Evolutionary conservation across 2,329 filamentous ascomycete genomes (phyloP).

Genomic region (Cladophialophora exuberans): DNA sequence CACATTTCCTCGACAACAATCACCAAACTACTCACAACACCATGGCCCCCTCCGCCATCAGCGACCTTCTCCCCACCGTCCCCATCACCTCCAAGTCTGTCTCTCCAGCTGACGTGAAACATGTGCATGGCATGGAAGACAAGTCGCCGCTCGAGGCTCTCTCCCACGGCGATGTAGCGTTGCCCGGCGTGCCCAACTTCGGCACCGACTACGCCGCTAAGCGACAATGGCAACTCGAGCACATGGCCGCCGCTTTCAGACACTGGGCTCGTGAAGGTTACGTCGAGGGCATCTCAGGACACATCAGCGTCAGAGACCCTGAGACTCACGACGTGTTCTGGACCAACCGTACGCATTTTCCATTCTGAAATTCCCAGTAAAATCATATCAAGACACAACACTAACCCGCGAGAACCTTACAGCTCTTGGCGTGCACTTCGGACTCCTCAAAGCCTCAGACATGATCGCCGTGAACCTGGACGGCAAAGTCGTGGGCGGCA

Average conservation of each 20-base stretch:
- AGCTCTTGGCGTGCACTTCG: conserved; percentile 65
- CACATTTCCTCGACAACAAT: too few relatives aligned
- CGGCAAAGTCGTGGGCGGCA: conserved; percentile 68
- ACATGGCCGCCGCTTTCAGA: conserved; percentile 71
- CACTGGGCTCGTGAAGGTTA: conserved; percentile 68
- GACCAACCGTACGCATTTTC: conserved; percentile 66
- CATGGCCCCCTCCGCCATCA: conserved; percentile 32
- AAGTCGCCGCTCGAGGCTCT: conserved; percentile 34
- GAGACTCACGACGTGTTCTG: conserved; percentile 66
- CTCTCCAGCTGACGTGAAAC: conserved; percentile 23
- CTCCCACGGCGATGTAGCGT: conserved; percentile 33
- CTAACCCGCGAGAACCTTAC: not conserved
- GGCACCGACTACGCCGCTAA: conserved; percentile 55
- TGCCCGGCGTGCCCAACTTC: conserved; percentile 56
- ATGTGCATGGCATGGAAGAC: conserved; percentile 34
- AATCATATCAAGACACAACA: not conserved
- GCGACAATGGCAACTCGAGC: conserved; percentile 65
- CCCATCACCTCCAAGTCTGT: conserved; percentile 20
- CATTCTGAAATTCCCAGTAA: too few relatives aligned
- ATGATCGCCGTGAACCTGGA: conserved; percentile 68
- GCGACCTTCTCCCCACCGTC: conserved; percentile 23
- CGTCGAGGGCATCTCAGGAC: conserved; percentile 70
- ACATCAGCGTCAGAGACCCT: conserved; percentile 70
- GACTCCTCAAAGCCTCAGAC: conserved; percentile 64
- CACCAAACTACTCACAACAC: too few relatives aligned